These are phyloP conservation scores for Lachancea meyersii DNA, from an alignment of 805 yeast species.

Conservation along the genomic window DNA sequence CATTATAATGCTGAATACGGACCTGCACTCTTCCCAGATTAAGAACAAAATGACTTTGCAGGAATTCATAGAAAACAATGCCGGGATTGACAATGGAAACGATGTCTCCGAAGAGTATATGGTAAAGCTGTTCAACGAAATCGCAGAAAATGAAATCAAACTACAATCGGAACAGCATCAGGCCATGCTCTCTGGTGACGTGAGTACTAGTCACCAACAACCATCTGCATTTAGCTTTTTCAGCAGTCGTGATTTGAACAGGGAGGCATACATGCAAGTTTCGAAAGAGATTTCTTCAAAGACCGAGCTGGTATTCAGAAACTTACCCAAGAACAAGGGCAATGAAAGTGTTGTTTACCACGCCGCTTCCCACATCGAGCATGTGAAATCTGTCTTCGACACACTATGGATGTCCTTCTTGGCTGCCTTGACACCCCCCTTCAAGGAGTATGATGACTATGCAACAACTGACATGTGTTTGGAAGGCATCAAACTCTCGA, in stretches of 20 bases:
- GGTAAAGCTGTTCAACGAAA: conserved; percentile 66
- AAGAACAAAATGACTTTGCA: conserved; percentile 82
- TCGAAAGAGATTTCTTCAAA: conserved; percentile 86
- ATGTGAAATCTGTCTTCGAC: conserved; percentile 88
- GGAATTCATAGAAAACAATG: conserved; percentile 78
- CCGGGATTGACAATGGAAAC: conserved; percentile 87
- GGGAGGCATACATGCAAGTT: conserved; percentile 87
- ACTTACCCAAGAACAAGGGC: conserved; percentile 45
- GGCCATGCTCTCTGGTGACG: conserved; percentile 68
- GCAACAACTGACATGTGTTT: conserved; percentile 64
- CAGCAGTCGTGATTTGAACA: conserved; percentile 61
- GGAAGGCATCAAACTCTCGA: conserved; percentile 80
- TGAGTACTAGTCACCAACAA: conserved; percentile 33
- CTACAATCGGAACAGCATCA: conserved; percentile 91
- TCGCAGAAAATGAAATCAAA: conserved; percentile 78
- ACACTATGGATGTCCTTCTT: conserved; percentile 94
- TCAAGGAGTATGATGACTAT: conserved; percentile 77
- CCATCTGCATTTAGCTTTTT: conserved; percentile 50
- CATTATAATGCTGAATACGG: conserved; percentile 88
- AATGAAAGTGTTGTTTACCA: conserved; percentile 51
- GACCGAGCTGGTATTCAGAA: conserved; percentile 76
- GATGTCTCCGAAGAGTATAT: conserved; percentile 74
- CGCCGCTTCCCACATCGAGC: conserved; percentile 81
- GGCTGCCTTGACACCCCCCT: conserved; percentile 91
- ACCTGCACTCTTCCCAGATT: conserved; percentile 82